Conservation (phyloP, 148 eudicot genomes). For the Rhododendron mucronatum region DNA sequence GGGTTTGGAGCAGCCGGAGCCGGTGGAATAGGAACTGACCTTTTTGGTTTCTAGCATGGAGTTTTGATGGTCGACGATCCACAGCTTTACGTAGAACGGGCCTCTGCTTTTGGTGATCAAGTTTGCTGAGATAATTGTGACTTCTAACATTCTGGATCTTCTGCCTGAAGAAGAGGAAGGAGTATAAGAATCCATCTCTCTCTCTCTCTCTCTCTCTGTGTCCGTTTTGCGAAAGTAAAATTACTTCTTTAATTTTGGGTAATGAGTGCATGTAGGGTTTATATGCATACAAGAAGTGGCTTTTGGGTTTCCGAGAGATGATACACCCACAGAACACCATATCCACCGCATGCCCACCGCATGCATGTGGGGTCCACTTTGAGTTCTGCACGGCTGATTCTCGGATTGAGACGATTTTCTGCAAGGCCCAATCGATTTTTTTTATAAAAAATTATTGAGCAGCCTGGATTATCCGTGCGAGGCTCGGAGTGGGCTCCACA, state of each 20-base stretch:
- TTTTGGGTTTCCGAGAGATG: neutral
- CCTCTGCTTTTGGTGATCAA: neutral
- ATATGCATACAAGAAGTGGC: neutral
- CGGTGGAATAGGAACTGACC: neutral
- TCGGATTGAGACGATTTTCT: no score
- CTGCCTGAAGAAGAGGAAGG: neutral
- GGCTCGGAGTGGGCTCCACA: no score
- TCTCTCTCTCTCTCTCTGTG: neutral
- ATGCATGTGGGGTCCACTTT: no score
- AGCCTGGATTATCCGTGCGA: no score
- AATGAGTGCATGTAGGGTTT: neutral
- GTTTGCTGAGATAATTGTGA: neutral
- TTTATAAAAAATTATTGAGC: no score
- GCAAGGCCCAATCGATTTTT: no score
- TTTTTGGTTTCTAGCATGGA: neutral
- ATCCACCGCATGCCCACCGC: no score
- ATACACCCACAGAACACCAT: no score
- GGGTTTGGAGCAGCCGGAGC: neutral
- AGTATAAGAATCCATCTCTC: neutral
- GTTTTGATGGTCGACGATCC: neutral
- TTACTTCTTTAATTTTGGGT: neutral
- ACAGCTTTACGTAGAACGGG: neutral
- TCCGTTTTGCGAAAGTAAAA: no score
- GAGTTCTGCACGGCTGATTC: no score
- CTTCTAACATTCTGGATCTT: neutral